These are phyloP conservation scores for Curvularia hawaiiensis DNA, from an alignment of 2,329 filamentous ascomycete genomes.

Conservation along the genomic window DNA sequence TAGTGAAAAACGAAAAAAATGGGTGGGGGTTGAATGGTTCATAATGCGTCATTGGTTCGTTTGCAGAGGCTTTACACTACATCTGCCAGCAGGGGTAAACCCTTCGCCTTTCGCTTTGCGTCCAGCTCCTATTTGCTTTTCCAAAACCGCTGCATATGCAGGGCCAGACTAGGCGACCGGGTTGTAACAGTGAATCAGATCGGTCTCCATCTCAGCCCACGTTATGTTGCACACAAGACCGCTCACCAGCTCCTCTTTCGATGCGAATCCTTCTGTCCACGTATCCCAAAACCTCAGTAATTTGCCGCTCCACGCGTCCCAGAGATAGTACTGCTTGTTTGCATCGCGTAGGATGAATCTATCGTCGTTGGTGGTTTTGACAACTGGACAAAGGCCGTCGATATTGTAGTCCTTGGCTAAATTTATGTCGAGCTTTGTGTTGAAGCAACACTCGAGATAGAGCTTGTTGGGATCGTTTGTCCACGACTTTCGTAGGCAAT, in stretches of 20 bases:
- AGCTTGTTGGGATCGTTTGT: slow-evolving; percentile 15
- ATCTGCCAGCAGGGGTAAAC: slow-evolving; percentile 2
- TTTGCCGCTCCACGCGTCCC: slow-evolving; percentile 12
- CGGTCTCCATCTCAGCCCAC: slow-evolving; percentile 7
- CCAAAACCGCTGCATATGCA: not conserved
- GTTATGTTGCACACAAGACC: slow-evolving; percentile 9
- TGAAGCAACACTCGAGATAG: slow-evolving; percentile 8
- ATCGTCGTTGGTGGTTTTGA: slow-evolving; percentile 8
- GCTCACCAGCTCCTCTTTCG: slow-evolving; percentile 12
- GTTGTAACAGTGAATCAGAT: slow-evolving; percentile 4
- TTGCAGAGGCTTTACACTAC: slow-evolving; percentile 7
- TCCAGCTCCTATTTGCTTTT: not conserved
- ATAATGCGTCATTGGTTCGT: slow-evolving; percentile 22
- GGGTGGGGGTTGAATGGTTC: slow-evolving; percentile 12
- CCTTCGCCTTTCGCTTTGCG: not conserved
- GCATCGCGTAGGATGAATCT: slow-evolving; percentile 11
- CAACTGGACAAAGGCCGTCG: slow-evolving; percentile 9
- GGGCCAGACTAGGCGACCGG: slow-evolving; percentile 1
- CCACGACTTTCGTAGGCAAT: slow-evolving; percentile 5
- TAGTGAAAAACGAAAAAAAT: slow-evolving; percentile 10
- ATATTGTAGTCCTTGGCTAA: slow-evolving; percentile 13
- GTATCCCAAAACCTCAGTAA: slow-evolving; percentile 7
- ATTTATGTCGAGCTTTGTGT: slow-evolving; percentile 1
- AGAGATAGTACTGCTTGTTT: slow-evolving; percentile 8
- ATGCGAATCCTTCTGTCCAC: slow-evolving; percentile 9